Evolutionary conservation across 768 basidiomycete genomes (phyloP), one percentile per base, ranked within the genome.

Genomic region (Lentinus tigrinus): DNA sequence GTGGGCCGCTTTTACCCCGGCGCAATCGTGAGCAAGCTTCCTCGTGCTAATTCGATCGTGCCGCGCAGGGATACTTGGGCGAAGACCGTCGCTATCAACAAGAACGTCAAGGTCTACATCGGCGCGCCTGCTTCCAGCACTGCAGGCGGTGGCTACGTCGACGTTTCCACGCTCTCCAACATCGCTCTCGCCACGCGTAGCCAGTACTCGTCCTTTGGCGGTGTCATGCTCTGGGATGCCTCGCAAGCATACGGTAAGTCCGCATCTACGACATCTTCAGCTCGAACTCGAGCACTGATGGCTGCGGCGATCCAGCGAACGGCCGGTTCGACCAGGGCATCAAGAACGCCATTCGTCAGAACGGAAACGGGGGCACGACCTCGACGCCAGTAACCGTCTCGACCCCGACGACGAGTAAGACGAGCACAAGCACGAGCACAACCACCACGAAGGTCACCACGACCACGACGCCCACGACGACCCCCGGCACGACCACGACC

Each of bases 171-270:
- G 8, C 72, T 87, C 48, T 75, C 73, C 24, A 75, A 36, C 54
- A 81, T 83, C 39, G 76, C 81, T 14, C 69, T 74, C 24, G 66
- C 77, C 57, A 85, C 81, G 74, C 80, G 82, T 38, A 72, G 74
- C 39, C 81, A 80, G 58, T 86, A 82, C 71, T 81, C 85, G 3
- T 85, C 84, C 1, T 87, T 87, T 62, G 84, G 85, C n/a, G 85
- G 85, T 7, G 79, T 86, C 16, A 76, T 76, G 75, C 67, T 75
- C 43, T 76, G 75, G 74, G 74, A 75, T 58, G 74, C 74, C 8
- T 72, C 69, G 17, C 66, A 69, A 34, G 59, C 59, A 0, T 53
- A 52, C 38, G 58, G 58, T 60, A 14, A n/a, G 58, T 23, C 26
- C 16, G 4, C 9, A 21, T 11, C 28, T 21, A 4, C 5, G 5